Conservation (phyloP, 805 yeast species). For the Starmera pachycereana region DNA sequence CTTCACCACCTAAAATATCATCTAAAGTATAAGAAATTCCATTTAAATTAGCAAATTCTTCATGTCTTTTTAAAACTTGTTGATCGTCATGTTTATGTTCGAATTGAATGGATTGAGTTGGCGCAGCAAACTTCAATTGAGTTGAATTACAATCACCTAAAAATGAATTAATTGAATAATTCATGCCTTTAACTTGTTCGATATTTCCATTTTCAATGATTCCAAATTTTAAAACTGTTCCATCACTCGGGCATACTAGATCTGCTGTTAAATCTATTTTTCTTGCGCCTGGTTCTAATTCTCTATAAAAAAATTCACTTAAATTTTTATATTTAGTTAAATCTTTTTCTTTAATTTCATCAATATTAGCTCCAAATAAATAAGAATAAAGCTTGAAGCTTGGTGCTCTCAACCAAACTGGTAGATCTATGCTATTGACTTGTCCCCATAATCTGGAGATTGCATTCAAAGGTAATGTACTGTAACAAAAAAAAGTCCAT, state of each 20-base stretch:
- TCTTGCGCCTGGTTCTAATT: constrained; percentile 65
- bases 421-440: constrained; percentile 72
- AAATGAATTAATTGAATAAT: constrained; percentile 80
- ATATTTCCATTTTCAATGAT: constrained; percentile 72
- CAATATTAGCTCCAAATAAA: constrained; percentile 78
- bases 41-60: constrained; percentile 67
- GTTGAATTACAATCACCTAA: constrained; percentile 45
- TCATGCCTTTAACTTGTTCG: constrained; percentile 95
- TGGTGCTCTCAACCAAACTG: constrained; percentile 80
- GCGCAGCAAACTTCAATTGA: constrained; percentile 38
- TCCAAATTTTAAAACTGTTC: constrained; percentile 80
- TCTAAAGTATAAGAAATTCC: constrained; percentile 65
- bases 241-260: constrained; percentile 89
- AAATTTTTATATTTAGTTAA: constrained; percentile 66
- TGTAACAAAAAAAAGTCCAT: constrained; percentile 85
- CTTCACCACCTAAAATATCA: constrained; percentile 52
- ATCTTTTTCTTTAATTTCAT: constrained; percentile 81
- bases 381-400: constrained; percentile 70
- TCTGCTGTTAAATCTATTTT: constrained; percentile 58
- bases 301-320: constrained; percentile 86
- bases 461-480: constrained; percentile 84
- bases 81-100: constrained; percentile 29
- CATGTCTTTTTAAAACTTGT: constrained; percentile 39
- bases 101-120: constrained; percentile 38
- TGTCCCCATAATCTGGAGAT: constrained; percentile 93